Conservation (phyloP, 2,329 filamentous ascomycete genomes). For the Lasiodiplodia sp. region DNA sequence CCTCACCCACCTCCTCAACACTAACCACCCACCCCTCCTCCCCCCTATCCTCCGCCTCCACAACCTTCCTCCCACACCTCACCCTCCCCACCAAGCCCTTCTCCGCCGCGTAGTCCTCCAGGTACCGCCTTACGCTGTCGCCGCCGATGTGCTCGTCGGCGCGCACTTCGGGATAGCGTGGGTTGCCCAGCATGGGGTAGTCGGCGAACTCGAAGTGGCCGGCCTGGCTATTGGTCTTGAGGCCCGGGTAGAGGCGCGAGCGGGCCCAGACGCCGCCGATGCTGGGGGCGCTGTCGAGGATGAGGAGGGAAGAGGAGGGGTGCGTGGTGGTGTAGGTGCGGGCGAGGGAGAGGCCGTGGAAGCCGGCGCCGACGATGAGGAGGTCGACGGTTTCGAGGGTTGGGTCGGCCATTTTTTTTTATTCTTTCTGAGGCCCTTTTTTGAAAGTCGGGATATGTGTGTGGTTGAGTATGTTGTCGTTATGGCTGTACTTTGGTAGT, state of each 20-base stretch:
- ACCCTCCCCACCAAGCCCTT: conserved; percentile 59
- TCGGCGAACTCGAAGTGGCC: conserved; percentile 51
- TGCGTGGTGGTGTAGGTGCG: conserved; percentile 58
- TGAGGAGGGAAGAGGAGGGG: conserved; percentile 48
- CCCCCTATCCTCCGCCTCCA: conserved; percentile 53
- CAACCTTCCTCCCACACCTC: conserved; percentile 60
- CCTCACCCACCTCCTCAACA: background rate
- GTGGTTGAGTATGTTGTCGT: no score
- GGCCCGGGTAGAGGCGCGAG: conserved; percentile 52
- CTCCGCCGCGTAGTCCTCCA: conserved; percentile 55
- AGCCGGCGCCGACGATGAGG: conserved; percentile 32
- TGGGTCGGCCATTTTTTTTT: no score
- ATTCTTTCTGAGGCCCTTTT: no score
- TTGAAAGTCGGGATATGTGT: no score
- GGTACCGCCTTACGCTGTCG: conserved; percentile 63
- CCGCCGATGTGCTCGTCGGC: conserved; percentile 67
- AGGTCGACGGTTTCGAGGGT: background rate
- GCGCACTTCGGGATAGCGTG: conserved; percentile 41
- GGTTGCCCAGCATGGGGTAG: conserved; percentile 37
- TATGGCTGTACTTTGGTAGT: no score
- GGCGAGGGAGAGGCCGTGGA: conserved; percentile 55
- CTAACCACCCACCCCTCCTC: conserved; percentile 44
- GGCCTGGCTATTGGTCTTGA: conserved; percentile 54
- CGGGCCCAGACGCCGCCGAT: conserved; percentile 54
- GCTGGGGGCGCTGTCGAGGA: conserved; percentile 52